Evolutionary conservation across 176 grass and related monocot genomes (phyloP).

Genomic region (Pharus latifolius): DNA sequence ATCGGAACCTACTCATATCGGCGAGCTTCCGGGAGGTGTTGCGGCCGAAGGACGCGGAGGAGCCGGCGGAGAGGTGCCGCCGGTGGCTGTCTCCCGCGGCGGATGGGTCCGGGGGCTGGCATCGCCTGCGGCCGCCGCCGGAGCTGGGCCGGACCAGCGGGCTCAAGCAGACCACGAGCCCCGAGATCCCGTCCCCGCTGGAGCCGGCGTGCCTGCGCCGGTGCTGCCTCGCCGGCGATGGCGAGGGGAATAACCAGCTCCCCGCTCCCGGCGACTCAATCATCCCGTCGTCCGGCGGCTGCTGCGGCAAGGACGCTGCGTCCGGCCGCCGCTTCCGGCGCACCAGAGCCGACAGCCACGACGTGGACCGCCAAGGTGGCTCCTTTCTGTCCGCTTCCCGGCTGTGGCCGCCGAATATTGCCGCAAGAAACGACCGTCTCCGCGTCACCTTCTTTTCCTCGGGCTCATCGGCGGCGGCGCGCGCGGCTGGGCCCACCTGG

Average conservation of each 20-base stretch:
- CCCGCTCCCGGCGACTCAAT: not conserved
- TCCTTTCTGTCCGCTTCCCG: not conserved
- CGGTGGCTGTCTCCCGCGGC: constrained; percentile 24
- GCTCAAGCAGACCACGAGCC: constrained; percentile 37
- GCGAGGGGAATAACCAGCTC: constrained; percentile 42
- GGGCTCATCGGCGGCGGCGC: not conserved
- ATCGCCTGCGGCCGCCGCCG: constrained; percentile 22
- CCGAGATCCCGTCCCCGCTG: constrained; percentile 40
- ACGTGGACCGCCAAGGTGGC: constrained; percentile 22
- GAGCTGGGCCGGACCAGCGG: constrained; percentile 40
- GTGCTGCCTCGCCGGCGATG: constrained; percentile 23
- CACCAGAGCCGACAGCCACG: constrained; percentile 34
- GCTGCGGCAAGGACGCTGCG: not conserved
- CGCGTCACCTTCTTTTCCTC: not conserved
- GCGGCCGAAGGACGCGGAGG: constrained; percentile 24
- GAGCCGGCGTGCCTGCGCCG: constrained; percentile 8
- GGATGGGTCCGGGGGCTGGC: constrained; percentile 21
- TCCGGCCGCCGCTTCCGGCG: constrained; percentile 17
- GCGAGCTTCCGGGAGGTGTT: constrained; percentile 50
- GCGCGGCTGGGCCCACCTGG: constrained; percentile 30
- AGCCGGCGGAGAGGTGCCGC: constrained; percentile 31
- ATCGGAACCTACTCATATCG: constrained; percentile 51
- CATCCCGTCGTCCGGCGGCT: constrained; percentile 26
- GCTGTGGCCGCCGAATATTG: constrained; percentile 26
- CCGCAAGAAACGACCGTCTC: constrained; percentile 6